phyloP scores from a whole-genome alignment of 306 rosid genomes.

The Neltuma alba region DNA sequence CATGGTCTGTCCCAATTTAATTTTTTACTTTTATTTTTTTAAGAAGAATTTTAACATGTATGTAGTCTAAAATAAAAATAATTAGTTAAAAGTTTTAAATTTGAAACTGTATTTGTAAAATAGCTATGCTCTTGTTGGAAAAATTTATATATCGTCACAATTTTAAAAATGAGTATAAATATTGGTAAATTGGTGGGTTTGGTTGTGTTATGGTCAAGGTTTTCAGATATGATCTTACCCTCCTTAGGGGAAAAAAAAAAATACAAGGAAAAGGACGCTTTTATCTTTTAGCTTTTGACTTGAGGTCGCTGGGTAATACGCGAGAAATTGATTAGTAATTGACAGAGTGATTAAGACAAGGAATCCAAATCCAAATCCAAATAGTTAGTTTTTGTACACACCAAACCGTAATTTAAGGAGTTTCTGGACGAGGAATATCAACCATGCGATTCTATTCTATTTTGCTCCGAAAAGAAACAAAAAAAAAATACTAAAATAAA shows the following conservation, averaged over 20 bases:
- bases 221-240: background rate
- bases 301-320: background rate
- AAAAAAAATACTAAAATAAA: background rate
- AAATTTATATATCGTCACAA: too few relatives aligned
- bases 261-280: background rate
- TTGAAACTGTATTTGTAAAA: too few relatives aligned
- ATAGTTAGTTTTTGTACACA: slow-evolving; percentile 27
- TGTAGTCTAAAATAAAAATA: too few relatives aligned
- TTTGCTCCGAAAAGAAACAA: background rate
- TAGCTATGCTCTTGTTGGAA: too few relatives aligned
- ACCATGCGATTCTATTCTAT: background rate
- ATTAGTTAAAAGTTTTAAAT: too few relatives aligned
- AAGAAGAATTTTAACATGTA: too few relatives aligned
- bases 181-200: background rate
- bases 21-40: too few relatives aligned
- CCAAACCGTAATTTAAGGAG: slow-evolving; percentile 43
- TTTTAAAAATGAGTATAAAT: too few relatives aligned
- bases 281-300: background rate
- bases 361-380: slow-evolving; percentile 7
- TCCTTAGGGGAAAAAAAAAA: background rate
- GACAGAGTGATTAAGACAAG: slow-evolving; percentile 31
- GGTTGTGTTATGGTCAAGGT: background rate
- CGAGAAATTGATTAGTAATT: background rate
- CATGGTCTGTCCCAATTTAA: too few relatives aligned
- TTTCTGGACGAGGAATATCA: slow-evolving; percentile 31